These are phyloP conservation scores for Daldinia decipiens DNA, from an alignment of 495 filamentous ascomycete genomes.

Conservation along the genomic window DNA sequence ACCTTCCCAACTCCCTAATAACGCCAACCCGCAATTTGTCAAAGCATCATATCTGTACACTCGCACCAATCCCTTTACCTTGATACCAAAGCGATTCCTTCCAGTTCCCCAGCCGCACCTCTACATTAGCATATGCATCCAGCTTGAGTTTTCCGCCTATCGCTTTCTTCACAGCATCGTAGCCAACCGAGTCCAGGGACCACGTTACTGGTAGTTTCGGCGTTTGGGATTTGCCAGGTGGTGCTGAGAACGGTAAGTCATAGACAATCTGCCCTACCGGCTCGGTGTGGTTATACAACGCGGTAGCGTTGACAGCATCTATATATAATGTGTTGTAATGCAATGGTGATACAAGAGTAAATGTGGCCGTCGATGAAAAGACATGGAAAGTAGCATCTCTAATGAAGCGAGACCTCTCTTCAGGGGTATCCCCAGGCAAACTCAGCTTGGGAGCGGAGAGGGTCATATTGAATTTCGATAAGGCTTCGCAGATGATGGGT, in stretches of 20 bases:
- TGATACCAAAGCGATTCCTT: conserved; percentile 72
- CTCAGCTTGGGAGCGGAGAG: conserved; percentile 74
- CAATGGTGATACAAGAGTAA: conserved; percentile 84
- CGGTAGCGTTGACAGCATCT: conserved; percentile 81
- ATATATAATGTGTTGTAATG: conserved; percentile 75
- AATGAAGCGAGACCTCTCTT: conserved; percentile 72
- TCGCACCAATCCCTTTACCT: conserved; percentile 79
- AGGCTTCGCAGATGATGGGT: conserved; percentile 74
- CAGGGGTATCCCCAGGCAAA: conserved; percentile 61
- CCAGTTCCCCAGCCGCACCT: conserved; percentile 77
- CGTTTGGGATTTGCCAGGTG: conserved; percentile 73
- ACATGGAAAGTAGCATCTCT: conserved; percentile 87
- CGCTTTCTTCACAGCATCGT: conserved; percentile 81
- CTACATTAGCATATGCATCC: conserved; percentile 78
- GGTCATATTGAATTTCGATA: conserved; percentile 73
- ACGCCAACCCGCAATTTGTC: conserved; percentile 23
- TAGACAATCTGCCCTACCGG: conserved; percentile 80
- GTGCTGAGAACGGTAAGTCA: conserved; percentile 76
- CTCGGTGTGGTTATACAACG: conserved; percentile 82
- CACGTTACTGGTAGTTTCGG: conserved; percentile 85
- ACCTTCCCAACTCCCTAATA: conserved; percentile 14
- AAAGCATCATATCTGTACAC: conserved; percentile 66
- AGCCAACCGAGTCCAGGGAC: conserved; percentile 79
- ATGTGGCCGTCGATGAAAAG: conserved; percentile 84
- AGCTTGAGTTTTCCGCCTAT: conserved; percentile 83